phyloP scores from a whole-genome alignment of 106 monocot species.

The Dendrobium catenatum region DNA sequence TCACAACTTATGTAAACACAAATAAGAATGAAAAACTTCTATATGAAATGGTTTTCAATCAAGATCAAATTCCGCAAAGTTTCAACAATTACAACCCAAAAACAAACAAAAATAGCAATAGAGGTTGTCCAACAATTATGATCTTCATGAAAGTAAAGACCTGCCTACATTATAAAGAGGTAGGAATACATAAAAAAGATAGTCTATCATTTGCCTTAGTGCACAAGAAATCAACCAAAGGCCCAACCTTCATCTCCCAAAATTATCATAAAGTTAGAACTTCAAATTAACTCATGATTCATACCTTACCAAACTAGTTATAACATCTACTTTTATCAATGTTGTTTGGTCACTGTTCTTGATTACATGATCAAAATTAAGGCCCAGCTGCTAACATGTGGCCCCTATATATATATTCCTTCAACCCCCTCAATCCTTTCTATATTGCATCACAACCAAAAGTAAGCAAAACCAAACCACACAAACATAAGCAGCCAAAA shows the following conservation, averaged over 20 bases:
- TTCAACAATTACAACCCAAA: no score
- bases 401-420: background rate
- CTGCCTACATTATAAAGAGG: background rate
- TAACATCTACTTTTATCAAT: background rate
- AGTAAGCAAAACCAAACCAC: background rate
- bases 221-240: background rate
- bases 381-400: background rate
- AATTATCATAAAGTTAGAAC: background rate
- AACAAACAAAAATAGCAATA: background rate
- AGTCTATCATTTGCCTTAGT: slow-evolving; percentile 1
- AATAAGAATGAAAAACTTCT: no score
- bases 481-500: background rate
- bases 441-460: background rate
- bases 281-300: background rate
- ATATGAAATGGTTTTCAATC: no score
- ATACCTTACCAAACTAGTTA: background rate
- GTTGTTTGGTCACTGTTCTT: background rate
- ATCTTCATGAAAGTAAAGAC: background rate
- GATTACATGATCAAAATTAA: background rate
- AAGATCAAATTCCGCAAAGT: no score
- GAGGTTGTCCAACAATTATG: background rate
- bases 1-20: no score
- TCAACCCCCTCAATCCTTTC: background rate
- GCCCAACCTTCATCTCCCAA: background rate
- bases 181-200: background rate